Percentiles rank a stretch among this genome's conserved stretches.
These are phyloP conservation scores for Coprinopsis marcescibilis DNA, from an alignment of 768 basidiomycete species.

Conservation along the genomic window DNA sequence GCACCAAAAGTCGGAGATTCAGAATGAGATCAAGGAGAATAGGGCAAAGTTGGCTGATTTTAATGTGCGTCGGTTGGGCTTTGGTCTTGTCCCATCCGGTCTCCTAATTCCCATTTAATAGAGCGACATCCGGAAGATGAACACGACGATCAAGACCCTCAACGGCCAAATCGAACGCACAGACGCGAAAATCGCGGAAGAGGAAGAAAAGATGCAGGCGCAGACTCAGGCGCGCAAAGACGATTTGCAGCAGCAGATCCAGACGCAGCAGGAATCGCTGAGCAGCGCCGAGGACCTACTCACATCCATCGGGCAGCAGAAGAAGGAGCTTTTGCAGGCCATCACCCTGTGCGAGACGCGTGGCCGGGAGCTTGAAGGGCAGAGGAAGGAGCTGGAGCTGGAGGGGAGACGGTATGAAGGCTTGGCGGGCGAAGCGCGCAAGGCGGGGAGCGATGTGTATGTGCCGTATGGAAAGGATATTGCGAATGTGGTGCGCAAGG, in stretches of 20 bases:
- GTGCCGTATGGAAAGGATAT: conserved; percentile 61
- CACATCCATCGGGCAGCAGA: too few relatives aligned
- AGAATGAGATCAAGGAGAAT: conserved; percentile 40
- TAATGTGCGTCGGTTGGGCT: too few relatives aligned
- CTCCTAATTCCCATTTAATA: too few relatives aligned
- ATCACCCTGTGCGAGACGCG: too few relatives aligned
- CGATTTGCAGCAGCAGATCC: too few relatives aligned
- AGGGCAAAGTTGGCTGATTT: conserved; percentile 36
- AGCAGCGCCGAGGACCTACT: too few relatives aligned
- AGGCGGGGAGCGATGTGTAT: conserved; percentile 51
- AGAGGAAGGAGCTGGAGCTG: conserved; percentile 26
- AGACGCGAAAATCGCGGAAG: conserved; percentile 31
- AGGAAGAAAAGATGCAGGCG: conserved; percentile 28
- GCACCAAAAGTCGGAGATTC: conserved; percentile 39
- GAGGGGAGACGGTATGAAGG: conserved; percentile 41
- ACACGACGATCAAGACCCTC: conserved; percentile 45
- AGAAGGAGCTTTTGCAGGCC: too few relatives aligned
- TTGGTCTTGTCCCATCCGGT: too few relatives aligned
- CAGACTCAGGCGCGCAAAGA: conserved; percentile 25
- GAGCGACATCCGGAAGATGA: conserved; percentile 40
- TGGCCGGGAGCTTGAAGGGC: conserved; percentile 33
- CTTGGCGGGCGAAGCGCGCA: conserved; percentile 44
- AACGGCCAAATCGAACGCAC: conserved; percentile 31
- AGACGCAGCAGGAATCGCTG: too few relatives aligned
- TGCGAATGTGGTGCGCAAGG: conserved; percentile 47